These are phyloP conservation scores for Trifolium dubium DNA, from an alignment of 306 rosid genomes.

Conservation along the genomic window DNA sequence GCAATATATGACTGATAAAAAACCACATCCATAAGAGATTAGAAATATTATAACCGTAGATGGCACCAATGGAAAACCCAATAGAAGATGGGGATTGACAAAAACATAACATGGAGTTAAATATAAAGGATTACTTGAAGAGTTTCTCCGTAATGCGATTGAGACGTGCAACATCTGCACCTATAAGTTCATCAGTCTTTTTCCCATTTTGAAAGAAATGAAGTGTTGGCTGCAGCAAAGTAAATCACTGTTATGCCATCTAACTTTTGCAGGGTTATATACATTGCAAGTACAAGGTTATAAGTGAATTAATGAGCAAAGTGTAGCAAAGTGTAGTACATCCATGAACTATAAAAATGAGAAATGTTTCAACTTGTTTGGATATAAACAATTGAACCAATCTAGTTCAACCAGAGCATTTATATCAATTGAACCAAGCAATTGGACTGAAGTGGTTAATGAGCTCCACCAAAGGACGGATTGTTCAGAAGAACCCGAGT, in stretches of 20 bases:
- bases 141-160: slow-evolving; percentile 63
- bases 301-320: neutral
- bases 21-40: slow-evolving; percentile 15
- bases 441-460: no score
- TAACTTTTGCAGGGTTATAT: neutral
- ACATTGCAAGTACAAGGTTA: neutral
- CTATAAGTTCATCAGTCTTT: slow-evolving; percentile 71
- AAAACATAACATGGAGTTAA: slow-evolving; percentile 21
- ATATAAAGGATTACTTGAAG: slow-evolving; percentile 60
- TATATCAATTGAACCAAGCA: neutral
- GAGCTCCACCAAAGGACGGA: no score
- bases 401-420: slow-evolving; percentile 9
- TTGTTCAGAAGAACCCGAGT: no score
- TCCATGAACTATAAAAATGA: slow-evolving; percentile 17
- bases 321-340: slow-evolving; percentile 11
- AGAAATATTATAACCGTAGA: slow-evolving; percentile 24
- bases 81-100: slow-evolving; percentile 14
- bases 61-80: slow-evolving; percentile 25
- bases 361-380: slow-evolving; percentile 25
- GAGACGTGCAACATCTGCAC: slow-evolving; percentile 64
- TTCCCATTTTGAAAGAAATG: slow-evolving; percentile 76
- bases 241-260: slow-evolving; percentile 15
- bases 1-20: slow-evolving; percentile 22
- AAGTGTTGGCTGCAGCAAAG: slow-evolving; percentile 77
- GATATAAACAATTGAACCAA: slow-evolving; percentile 14